Base-by-base conservation (phyloP, 2,329 filamentous ascomycete genomes). In the Raffaelea arxii region DNA sequence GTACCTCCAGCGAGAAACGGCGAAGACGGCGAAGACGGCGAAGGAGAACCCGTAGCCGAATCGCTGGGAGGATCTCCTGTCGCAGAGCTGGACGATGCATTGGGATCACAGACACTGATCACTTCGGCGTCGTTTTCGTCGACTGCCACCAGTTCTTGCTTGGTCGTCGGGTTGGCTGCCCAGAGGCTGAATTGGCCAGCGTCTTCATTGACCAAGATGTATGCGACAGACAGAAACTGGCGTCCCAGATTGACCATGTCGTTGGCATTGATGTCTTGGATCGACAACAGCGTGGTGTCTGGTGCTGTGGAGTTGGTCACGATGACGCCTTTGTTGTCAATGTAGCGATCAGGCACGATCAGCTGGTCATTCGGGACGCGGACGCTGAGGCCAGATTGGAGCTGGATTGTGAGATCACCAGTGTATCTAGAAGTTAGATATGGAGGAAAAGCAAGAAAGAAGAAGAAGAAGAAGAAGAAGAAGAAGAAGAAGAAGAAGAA, bases 361-460 rank as follows among this genome's bases (percentile, higher is more conserved):
- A 64, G 54, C 49, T 62, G 58, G 39, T 57, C 49, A 48, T 62
- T 64, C 16, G 57, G 54, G 24, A 63, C 56, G 35, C 51, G 51
- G 12, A 53, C 44, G 25, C 46, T 40, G 16, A 54, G 49, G 37
- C 52, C 53, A 5, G 47, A 39, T 21, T 51, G 46, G 5, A 57
- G 35, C 11, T 41, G 47, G 42, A 58, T 50, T 2, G 53, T 54
- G 23, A 54, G 25, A 41, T 53, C 53, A 21, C 53, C 52, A 2
- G 40, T 41, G 43, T 53, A 55, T 11, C 32, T 43, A 12, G 24
- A 11, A 12, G 4, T 7, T 19, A 16, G 10, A 32, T 32, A 16
- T 16, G 16, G 10, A 10, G 35, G 16, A 18, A n/a, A 12, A 11
- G 35, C 35, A 7, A n/a, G 6, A 18, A 6, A n/a, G 12, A 37